Evolutionary conservation across 2,329 filamentous ascomycete species (phyloP), one percentile per base, ranked within the genome.

Genomic region (Grosmannia huntii): DNA sequence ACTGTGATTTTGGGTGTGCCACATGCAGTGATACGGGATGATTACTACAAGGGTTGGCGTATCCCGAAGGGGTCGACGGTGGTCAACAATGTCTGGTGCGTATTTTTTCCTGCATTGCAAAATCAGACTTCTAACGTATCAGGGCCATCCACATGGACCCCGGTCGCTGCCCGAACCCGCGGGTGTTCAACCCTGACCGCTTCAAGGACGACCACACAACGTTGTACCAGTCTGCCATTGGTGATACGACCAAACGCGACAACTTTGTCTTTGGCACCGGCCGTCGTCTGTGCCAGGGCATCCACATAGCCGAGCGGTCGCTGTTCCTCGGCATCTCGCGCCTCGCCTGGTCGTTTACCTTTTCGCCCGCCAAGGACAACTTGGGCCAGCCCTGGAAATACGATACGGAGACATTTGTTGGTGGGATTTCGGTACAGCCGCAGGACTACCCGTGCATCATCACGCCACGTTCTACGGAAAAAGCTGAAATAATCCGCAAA

Each of bases 241-340:
- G 62, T 16, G 66, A 69, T 31, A 28, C 56, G 31, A 57, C 63
- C 16, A 71, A 78, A 63, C 71, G 78, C 16, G 79, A 81, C 53
- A 73, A 77, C 10, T 82, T 79, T 65, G 73, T 72, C 0, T 84
- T 81, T 57, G 80, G 81, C 23, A 76, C 75, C 10, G 80, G 81
- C 1, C 71, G 80, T 6, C 72, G 81, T 27, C 73, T 83, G 50
- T 85, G 82, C 65, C 80, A 76, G 3, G 82, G 81, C 0, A 77
- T 80, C 33, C 76, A 81, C 56, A 70, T 84, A 2, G 78, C 77
- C 0, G 75, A 78, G 58, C 72, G 73, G 6, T 72, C 69, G 11
- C 62, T 81, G 16, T 78, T 76, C 62, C 68, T 80, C 9, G 72
- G 66, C 14, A 73, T 79, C 36, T 70, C 76, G 4, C 70, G 75